Conservation (phyloP, 1,284 basidiomycete species). For the Cryptococcus floricola region DNA sequence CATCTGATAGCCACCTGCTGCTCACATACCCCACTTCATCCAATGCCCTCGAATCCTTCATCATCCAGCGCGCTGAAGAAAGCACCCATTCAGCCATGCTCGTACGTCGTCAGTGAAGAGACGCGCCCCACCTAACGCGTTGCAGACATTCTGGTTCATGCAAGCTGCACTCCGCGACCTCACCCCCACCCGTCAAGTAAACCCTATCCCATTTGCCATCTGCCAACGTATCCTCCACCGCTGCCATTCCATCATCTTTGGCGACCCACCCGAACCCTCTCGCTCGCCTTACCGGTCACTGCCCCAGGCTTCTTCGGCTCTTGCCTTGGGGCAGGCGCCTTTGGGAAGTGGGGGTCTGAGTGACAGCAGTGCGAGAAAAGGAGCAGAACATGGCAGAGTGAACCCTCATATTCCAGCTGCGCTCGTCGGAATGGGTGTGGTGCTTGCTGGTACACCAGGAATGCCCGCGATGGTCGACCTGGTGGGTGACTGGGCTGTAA, state of each 20-base stretch:
- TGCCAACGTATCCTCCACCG: conserved; percentile 89
- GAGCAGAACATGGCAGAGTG: conserved; percentile 64
- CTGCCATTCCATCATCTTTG: conserved; percentile 96
- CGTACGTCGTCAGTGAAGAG: conserved; percentile 55
- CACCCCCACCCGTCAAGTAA: conserved; percentile 57
- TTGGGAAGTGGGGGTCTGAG: neutral
- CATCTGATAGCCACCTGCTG: conserved; percentile 69
- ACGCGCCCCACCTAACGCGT: conserved; percentile 9
- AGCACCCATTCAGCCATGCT: conserved; percentile 92
- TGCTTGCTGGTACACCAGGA: conserved; percentile 71
- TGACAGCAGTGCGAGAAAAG: neutral
- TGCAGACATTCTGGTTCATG: conserved; percentile 94
- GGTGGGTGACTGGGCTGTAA: conserved; percentile 78
- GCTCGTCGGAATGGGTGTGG: conserved; percentile 78
- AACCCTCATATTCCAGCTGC: conserved; percentile 69
- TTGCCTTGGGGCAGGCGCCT: conserved; percentile 5
- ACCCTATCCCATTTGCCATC: conserved; percentile 78
- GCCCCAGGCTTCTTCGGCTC: conserved; percentile 42
- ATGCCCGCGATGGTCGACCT: conserved; percentile 69
- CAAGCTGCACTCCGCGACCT: conserved; percentile 89
- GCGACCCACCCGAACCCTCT: conserved; percentile 68
- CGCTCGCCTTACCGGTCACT: conserved; percentile 61
- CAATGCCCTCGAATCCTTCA: conserved; percentile 84
- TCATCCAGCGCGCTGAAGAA: conserved; percentile 76
- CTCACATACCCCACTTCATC: conserved; percentile 85